Conservation (phyloP, 2,329 filamentous ascomycete genomes). For the Madurella fahalii region DNA sequence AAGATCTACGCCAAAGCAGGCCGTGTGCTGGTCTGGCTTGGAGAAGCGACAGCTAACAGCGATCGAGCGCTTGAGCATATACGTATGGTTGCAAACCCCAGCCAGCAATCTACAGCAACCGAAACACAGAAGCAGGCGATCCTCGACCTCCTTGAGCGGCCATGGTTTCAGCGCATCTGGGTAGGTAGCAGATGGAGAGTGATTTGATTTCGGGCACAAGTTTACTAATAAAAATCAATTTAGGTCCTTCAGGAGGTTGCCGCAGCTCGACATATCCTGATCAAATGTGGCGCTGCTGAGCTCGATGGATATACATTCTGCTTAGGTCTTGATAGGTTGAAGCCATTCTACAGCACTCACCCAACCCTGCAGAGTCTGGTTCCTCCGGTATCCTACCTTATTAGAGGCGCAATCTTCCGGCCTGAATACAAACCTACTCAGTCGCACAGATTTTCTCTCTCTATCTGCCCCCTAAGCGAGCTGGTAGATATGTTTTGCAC, state of each 20-base stretch:
- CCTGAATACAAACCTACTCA: too few relatives aligned
- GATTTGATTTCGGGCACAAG: neutral
- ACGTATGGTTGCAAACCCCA: neutral
- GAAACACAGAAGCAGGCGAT: neutral
- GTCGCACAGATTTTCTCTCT: too few relatives aligned
- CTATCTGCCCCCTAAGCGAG: too few relatives aligned
- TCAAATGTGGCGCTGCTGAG: too few relatives aligned
- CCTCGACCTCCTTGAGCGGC: neutral
- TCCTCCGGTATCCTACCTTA: too few relatives aligned
- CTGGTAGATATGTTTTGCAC: too few relatives aligned
- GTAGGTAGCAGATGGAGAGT: constrained; percentile 3
- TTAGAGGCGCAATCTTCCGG: too few relatives aligned
- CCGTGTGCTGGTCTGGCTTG: constrained; percentile 11
- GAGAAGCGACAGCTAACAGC: neutral
- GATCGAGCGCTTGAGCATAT: neutral
- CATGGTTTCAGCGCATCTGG: constrained; percentile 15
- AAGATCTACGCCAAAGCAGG: constrained; percentile 11
- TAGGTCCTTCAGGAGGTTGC: too few relatives aligned
- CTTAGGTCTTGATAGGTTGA: too few relatives aligned
- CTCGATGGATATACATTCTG: too few relatives aligned
- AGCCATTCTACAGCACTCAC: too few relatives aligned
- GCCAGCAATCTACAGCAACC: neutral
- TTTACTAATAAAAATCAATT: neutral
- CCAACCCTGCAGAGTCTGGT: too few relatives aligned
- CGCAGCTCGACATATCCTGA: neutral